A percentile compares a stretch with the other conserved stretches of the same genome.
Evolutionary conservation across 2,329 filamentous ascomycete species (phyloP).

Genomic region (Domatiomyces globalis): DNA sequence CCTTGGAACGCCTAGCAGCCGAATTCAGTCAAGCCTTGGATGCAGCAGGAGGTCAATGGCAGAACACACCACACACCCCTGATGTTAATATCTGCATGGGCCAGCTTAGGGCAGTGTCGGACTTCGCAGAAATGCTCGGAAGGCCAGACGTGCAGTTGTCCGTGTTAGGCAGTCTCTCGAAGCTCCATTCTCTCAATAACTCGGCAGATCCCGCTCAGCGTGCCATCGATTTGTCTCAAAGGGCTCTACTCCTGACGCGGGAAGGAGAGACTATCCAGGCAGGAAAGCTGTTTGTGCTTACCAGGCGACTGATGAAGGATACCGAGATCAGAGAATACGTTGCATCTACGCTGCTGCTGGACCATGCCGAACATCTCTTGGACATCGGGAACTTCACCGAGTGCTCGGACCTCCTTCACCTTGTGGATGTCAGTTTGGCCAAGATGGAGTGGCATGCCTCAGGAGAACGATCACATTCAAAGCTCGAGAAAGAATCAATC

Average conservation of each 20-base stretch:
- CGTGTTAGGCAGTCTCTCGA: background rate
- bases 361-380: slow-evolving; percentile 60
- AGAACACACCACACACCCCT: background rate
- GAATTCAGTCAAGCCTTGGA: background rate
- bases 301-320: slow-evolving; percentile 15
- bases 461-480: background rate
- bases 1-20: background rate
- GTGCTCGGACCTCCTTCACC: slow-evolving; percentile 29
- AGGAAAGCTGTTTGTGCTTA: background rate
- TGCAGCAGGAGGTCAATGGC: background rate
- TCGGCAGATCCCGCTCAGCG: background rate
- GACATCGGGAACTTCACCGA: slow-evolving; percentile 51
- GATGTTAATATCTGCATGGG: background rate
- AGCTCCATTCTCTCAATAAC: background rate
- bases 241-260: background rate
- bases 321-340: slow-evolving; percentile 35
- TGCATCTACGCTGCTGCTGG: slow-evolving; percentile 45
- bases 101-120: background rate
- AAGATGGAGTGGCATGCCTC: slow-evolving; percentile 5
- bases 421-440: background rate
- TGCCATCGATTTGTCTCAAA: background rate
- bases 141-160: background rate
- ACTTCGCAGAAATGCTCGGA: background rate
- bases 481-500: slow-evolving; percentile 1
- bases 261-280: background rate